Base-by-base conservation (phyloP, 805 yeast species). In the Debaryomyces castellii region DNA sequence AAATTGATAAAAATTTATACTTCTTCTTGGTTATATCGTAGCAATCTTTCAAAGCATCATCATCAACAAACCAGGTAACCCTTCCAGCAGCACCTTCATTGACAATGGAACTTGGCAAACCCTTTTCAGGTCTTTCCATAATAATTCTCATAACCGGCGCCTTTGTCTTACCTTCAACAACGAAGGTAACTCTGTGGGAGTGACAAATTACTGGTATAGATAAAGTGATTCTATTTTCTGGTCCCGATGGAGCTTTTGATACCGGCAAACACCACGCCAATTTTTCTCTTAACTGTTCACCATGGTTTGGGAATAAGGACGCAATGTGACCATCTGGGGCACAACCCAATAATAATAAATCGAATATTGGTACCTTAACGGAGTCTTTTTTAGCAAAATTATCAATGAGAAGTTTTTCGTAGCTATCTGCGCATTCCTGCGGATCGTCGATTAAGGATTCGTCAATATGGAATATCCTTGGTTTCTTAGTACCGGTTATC, bases 301-400 rank as follows among this genome's bases (percentile, higher is more conserved):
- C 76, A 59, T 88, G 94, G 62, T 86, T 85, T 18, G 99, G 99
- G 74, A 92, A 92, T 45, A 92, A 77, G n/a, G 96, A 89, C 43
- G 97, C 96, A 60, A 89, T 88, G 66, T 92, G 99, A 18, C 99
- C 99, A 66, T 92, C 99, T 2, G 98, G 98, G 0, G 99, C 99
- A 74, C 98, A 92, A 21, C 99, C 99, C 48, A 94, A 75, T 53
- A 94, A 73, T 51, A 94, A 79, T 44, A 94, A 71, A 66, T 94
- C 98, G 69, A 94, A 92, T 81, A 89, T 83, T 48, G 99, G 99
- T 50, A 92, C 77, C 68, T 91, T 90, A 46, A 94, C 99, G 14
- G 96, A 85, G 66, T 94, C 98, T 63, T 95, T 92, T 44, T 88
- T 90, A 9, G 99, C 99, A 71, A 94, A 94, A 44, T 92, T 94